Percentiles rank a stretch among this genome's conserved stretches.
Conservation (phyloP, 1,139 yeast genomes). For the Geotrichum histeridarum region DNA sequence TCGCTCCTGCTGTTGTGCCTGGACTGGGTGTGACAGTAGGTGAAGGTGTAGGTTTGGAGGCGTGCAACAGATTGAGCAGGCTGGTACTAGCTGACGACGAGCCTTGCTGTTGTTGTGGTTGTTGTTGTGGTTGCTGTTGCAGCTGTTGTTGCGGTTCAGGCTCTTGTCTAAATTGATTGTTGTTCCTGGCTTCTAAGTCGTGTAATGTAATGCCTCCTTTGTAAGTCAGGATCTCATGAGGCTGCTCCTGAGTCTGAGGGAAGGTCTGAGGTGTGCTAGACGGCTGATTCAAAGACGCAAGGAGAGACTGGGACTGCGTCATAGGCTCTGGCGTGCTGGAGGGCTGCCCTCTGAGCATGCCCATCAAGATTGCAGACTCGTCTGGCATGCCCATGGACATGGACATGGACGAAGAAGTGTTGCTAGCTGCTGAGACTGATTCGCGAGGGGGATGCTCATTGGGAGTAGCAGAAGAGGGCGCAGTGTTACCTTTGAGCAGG, state of each 20-base stretch:
- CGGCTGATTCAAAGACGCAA: background rate
- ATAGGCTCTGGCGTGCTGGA: constrained; percentile 3
- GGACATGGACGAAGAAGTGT: background rate
- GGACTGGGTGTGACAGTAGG: background rate
- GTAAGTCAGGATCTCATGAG: background rate
- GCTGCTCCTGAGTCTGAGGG: background rate
- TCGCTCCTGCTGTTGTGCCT: background rate
- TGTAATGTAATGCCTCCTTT: constrained; percentile 6
- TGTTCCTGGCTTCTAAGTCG: constrained; percentile 6
- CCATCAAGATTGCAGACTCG: constrained; percentile 11
- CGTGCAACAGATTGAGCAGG: constrained; percentile 11
- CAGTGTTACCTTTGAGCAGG: constrained; percentile 1
- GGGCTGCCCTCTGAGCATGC: constrained; percentile 8
- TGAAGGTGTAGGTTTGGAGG: background rate
- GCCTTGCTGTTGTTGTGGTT: background rate
- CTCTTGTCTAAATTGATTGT: constrained; percentile 3
- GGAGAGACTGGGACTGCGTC: too few species aligned
- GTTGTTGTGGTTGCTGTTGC: constrained; percentile 9
- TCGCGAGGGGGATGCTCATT: background rate
- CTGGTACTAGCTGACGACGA: background rate
- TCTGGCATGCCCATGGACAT: background rate
- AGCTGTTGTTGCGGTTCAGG: constrained; percentile 11
- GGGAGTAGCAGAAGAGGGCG: background rate
- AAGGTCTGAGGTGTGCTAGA: background rate
- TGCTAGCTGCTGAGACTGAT: constrained; percentile 1